Evolutionary conservation across 495 filamentous ascomycete genomes (phyloP), one percentile per base, ranked within the genome.

Genomic region (Podospora pseudoanserina): DNA sequence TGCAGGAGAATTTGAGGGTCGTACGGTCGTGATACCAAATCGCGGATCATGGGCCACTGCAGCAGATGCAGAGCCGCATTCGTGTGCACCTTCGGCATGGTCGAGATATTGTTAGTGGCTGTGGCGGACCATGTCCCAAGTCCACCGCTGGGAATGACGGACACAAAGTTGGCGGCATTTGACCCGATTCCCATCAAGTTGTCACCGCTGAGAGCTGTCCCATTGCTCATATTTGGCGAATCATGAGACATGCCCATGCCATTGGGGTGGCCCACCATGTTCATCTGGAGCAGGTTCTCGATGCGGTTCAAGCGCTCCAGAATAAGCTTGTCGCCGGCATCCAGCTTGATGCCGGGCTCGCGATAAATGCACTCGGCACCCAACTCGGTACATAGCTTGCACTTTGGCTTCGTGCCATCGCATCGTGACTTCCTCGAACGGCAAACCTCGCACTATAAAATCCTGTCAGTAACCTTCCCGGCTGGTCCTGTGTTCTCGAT

Each of bases 311-410:
- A 80, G 60, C 89, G 88, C 71, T 93, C 91, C 26, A 94, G 81
- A 67, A 94, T 94, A 55, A 93, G 85, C 75, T 92, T 93, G 78
- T 93, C 91, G 65, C 91, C 91, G 32, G 91, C 91, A 77, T 93
- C 91, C 30, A 93, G 87, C 77, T 94, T 94, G 79, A 93, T 93
- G 4, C 91, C 91, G 18, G 91, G 91, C 77, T 94, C 91, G 59
- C 91, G 85, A 74, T 94, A 94, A 67, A 92, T 85, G 76, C 91
- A 94, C 68, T 93, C 91, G 18, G 90, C 91, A 68, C 91, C 89
- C 55, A 94, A 82, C 75, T 93, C 91, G 18, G 88, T 88, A 77
- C 91, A 94, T 19, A 94, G 87, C 77, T 90, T 88, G 75, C 91
- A 94, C 77, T 92, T 92, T 16, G 91, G 91, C 67, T 91, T 88